Evolutionary conservation across 2,329 filamentous ascomycete genomes (phyloP).

Genomic region (Cladosporium sp.): DNA sequence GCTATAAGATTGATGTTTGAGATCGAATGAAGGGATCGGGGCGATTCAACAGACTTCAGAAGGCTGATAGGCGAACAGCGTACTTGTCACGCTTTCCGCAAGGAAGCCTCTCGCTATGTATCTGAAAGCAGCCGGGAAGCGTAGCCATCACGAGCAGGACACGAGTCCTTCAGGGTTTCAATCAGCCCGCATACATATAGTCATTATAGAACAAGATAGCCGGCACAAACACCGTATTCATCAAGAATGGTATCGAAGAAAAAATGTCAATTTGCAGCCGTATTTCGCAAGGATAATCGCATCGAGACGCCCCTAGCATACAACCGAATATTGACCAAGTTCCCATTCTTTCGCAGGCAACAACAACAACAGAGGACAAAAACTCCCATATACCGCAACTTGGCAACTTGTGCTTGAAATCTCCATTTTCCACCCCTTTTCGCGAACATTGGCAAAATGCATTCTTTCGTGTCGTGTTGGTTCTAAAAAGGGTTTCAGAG

Average conservation of each 20-base stretch:
- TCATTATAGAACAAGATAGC: too few species aligned
- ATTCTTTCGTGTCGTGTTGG: slow-evolving; percentile 9
- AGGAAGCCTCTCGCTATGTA: too few species aligned
- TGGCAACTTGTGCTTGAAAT: background rate
- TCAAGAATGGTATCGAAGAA: background rate
- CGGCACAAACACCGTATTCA: too few species aligned
- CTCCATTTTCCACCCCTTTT: background rate
- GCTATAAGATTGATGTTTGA: too few species aligned
- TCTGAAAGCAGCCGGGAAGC: too few species aligned
- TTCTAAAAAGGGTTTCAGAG: background rate
- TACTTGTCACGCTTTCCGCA: too few species aligned
- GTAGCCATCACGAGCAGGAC: too few species aligned
- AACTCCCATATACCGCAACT: slow-evolving; percentile 4
- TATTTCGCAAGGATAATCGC: slow-evolving; percentile 13
- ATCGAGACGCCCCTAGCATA: slow-evolving; percentile 13
- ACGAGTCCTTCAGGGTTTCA: too few species aligned
- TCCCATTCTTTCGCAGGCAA: slow-evolving; percentile 9
- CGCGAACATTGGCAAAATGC: slow-evolving; percentile 4
- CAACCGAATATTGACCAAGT: slow-evolving; percentile 7
- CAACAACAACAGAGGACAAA: slow-evolving; percentile 3
- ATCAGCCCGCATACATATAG: too few species aligned
- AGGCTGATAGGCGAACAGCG: too few species aligned
- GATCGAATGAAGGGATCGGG: too few species aligned
- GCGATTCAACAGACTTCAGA: too few species aligned
- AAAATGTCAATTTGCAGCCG: slow-evolving; percentile 10